phyloP scores from a whole-genome alignment of 1,284 basidiomycete species.

The Chalciporus sp. region DNA sequence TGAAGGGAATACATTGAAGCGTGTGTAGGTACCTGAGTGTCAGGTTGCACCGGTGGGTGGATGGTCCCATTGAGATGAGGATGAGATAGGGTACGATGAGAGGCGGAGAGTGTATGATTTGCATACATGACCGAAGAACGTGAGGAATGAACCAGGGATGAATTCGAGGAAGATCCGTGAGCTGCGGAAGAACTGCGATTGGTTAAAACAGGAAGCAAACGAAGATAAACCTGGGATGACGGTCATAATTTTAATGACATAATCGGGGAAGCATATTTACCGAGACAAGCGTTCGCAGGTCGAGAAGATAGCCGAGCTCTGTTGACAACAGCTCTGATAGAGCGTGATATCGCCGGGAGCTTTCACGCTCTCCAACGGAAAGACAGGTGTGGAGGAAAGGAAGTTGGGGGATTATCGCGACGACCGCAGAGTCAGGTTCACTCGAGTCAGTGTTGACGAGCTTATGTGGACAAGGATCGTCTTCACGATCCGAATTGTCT shows the following conservation, averaged over 20 bases:
- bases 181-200: slow-evolving; percentile 43
- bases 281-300: slow-evolving; percentile 74
- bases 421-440: slow-evolving; percentile 1
- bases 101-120: slow-evolving; percentile 9
- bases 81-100: slow-evolving; percentile 26
- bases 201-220: slow-evolving; percentile 32
- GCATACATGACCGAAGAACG: slow-evolving; percentile 35
- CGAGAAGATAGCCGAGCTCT: slow-evolving; percentile 79
- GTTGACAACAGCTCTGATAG: slow-evolving; percentile 82
- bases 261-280: slow-evolving; percentile 43
- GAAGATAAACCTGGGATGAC: slow-evolving; percentile 33
- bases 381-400: background rate
- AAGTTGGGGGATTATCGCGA: background rate
- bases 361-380: slow-evolving; percentile 35
- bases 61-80: slow-evolving; percentile 14
- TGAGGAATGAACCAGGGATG: slow-evolving; percentile 41
- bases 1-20: slow-evolving; percentile 3
- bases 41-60: slow-evolving; percentile 1
- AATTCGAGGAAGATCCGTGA: slow-evolving; percentile 38
- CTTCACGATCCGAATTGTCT: slow-evolving; percentile 28
- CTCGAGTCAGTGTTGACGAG: slow-evolving; percentile 1
- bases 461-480: slow-evolving; percentile 8
- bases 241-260: slow-evolving; percentile 26
- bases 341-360: slow-evolving; percentile 62
- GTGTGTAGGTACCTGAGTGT: slow-evolving; percentile 8